Percentiles rank a stretch among this genome's conserved stretches.
Evolutionary conservation across 2,329 filamentous ascomycete genomes (phyloP).

Genomic region (Fusarium redolens): DNA sequence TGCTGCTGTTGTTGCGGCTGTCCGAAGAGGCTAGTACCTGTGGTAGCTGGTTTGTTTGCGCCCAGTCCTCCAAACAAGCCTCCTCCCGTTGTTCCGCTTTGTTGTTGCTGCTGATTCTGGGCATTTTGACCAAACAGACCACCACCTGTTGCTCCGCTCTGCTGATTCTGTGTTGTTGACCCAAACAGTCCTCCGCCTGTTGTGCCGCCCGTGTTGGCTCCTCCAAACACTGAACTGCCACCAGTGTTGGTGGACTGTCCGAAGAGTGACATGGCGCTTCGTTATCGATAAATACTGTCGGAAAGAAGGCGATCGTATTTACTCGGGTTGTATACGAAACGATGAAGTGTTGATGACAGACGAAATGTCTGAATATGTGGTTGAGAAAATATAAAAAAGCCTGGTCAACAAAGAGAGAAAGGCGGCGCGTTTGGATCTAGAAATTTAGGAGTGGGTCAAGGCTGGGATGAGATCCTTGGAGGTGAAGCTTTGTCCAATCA

Average conservation of each 20-base stretch:
- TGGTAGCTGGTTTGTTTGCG: conserved; percentile 40
- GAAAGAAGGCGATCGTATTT: not conserved
- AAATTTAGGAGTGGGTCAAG: conserved; percentile 48
- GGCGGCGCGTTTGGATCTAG: conserved; percentile 44
- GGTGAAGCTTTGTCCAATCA: conserved; percentile 52
- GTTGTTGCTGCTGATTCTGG: conserved; percentile 38
- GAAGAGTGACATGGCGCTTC: conserved; percentile 51
- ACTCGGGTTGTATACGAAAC: not conserved
- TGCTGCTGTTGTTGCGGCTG: conserved; percentile 40
- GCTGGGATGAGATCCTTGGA: conserved; percentile 40
- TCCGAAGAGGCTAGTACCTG: conserved; percentile 41
- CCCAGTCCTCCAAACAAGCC: conserved; percentile 50
- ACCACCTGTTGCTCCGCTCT: conserved; percentile 34
- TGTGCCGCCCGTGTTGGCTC: conserved; percentile 40
- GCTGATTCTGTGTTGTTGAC: conserved; percentile 43
- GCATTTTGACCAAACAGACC: conserved; percentile 45
- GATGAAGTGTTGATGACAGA: conserved; percentile 12
- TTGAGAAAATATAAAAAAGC: conserved; percentile 29
- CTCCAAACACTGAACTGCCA: conserved; percentile 42
- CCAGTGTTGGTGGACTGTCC: conserved; percentile 46
- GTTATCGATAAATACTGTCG: conserved; percentile 4
- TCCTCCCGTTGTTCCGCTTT: conserved; percentile 40
- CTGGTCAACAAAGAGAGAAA: conserved; percentile 36
- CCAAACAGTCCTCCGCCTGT: conserved; percentile 50
- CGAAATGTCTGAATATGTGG: conserved; percentile 27